Evolutionary conservation across 495 filamentous ascomycete species (phyloP), one percentile per base, ranked within the genome.

Genomic region (Astrothelium macrocarpum): DNA sequence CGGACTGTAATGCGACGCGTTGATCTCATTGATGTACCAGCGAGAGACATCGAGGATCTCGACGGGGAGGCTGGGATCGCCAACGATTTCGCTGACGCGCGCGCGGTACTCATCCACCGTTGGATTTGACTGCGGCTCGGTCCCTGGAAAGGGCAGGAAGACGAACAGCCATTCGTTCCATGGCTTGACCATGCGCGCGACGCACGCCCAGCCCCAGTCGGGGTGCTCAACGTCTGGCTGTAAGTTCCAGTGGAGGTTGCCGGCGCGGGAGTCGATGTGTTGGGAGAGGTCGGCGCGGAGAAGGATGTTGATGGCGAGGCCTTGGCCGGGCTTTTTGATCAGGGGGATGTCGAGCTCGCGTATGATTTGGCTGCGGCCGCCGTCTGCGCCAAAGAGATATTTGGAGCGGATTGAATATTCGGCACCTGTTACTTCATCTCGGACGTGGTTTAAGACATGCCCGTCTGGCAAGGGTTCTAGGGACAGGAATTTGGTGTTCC

Each of bases 371-470:
- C 79, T 82, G 16, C 79, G 70, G 0, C 79, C 82, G 2, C 83
- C 84, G 62, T 86, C 84, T 18, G 78, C 79, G 11, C 83, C 84
- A 63, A 85, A 84, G 1, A 86, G 71, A 63, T 81, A 88, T 31
- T 76, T 78, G 4, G 79, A 78, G 23, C 75, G 71, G 32, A 85
- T 74, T 12, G 73, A 56, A 66, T 80, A 84, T 34, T 68, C 67
- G 0, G 59, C 26, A 2, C 75, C 68, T 0, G 79, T 75, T 26
- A 84, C 23, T 0, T 65, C 66, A 59, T 83, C 82, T 20, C 69
- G 67, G 39, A 81, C 61, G 12, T 64, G 76, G 42, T 75, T 78
- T 7, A 72, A 64, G 32, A 77, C 71, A 10, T 71, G 64, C 23
- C 76, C 72, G 10, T 58, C 34, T 2, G 28, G 16, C 63, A 76